Evolutionary conservation across 2,329 filamentous ascomycete species (phyloP), one percentile per base, ranked within the genome.

Genomic region (Alternaria sp.): DNA sequence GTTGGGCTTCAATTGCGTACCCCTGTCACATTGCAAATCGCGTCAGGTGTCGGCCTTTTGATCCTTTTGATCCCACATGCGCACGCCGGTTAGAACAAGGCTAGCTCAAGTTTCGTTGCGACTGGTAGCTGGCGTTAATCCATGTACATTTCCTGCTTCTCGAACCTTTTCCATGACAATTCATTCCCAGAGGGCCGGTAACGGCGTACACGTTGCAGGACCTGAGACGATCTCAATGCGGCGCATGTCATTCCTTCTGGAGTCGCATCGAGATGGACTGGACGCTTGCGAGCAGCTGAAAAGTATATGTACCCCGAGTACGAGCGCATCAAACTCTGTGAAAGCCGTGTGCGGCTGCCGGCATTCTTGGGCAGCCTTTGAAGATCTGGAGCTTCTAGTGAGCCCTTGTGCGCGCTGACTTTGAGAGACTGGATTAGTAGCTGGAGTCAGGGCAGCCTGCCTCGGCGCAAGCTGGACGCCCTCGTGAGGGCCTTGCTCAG

Each of bases 111-210:
- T 19, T 47, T 51, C 54, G 51, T 57, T 66, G 50, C 62, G 47
- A 64, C 65, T 64, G 61, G 64, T 51, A 43, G 15, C 26, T 43
- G 21, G 32, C 47, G 61, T 64, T 50, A 61, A 67, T n/a, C 57
- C n/a, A 47, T 57, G 30, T 65, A 44, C 54, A 45, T 40, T 57
- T 45, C 36, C 61, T 63, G 19, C 49, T 52, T 52, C 49, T 52
- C 49, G 46, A 57, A 54, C 51, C 54, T 43, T 54, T 58, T 54
- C 45, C 46, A 57, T 54, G 62, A 19, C 46, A 49, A 54, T 50
- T 52, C 28, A 43, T 17, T 51, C 28, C 56, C 60, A 45, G 26
- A 43, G 23, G 17, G 12, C 32, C n/a, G 59, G 60, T 54, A 56
- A 30, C 46, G 47, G 32, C 17, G 23, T 44, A 47, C 40, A 56